These are phyloP conservation scores for Hypoxylon sp. DNA, from an alignment of 2,329 filamentous ascomycete genomes.

Conservation along the genomic window DNA sequence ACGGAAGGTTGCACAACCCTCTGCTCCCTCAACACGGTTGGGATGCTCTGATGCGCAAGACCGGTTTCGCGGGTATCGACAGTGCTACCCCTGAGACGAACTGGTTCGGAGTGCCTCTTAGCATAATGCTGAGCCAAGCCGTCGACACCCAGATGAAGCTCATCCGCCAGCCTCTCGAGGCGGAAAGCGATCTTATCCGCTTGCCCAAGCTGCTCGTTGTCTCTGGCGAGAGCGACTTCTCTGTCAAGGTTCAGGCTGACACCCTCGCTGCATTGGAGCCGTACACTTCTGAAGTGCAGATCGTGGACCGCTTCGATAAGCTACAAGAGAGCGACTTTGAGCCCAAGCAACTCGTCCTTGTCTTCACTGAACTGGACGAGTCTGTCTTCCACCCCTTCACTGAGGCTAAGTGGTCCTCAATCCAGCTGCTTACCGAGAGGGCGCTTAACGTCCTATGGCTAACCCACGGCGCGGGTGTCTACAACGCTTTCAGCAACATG, in stretches of 20 bases:
- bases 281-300: slow-evolving; percentile 17
- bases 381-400: slow-evolving; percentile 49
- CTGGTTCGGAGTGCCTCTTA: slow-evolving; percentile 31
- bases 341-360: slow-evolving; percentile 34
- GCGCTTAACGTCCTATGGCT: slow-evolving; percentile 41
- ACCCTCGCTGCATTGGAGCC: slow-evolving; percentile 26
- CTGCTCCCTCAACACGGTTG: slow-evolving; percentile 37
- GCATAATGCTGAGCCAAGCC: slow-evolving; percentile 55
- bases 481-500: slow-evolving; percentile 40
- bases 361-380: slow-evolving; percentile 52
- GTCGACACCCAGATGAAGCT: slow-evolving; percentile 46
- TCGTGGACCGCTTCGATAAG: slow-evolving; percentile 26
- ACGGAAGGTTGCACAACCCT: slow-evolving; percentile 15
- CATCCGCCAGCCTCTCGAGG: slow-evolving; percentile 22
- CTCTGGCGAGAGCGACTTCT: slow-evolving; percentile 35
- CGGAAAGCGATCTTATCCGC: slow-evolving; percentile 6
- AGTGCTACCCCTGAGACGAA: slow-evolving; percentile 16
- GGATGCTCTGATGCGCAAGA: slow-evolving; percentile 46
- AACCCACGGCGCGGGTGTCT: slow-evolving; percentile 28
- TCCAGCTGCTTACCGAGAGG: slow-evolving; percentile 26
- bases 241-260: slow-evolving; percentile 17
- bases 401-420: slow-evolving; percentile 27
- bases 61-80: slow-evolving; percentile 53
- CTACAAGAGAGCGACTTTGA: slow-evolving; percentile 30
- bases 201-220: slow-evolving; percentile 43